Percentiles rank a stretch among this genome's conserved stretches.
Conservation (phyloP, 495 filamentous ascomycete genomes). For the Talaromyces trachyspermus region DNA sequence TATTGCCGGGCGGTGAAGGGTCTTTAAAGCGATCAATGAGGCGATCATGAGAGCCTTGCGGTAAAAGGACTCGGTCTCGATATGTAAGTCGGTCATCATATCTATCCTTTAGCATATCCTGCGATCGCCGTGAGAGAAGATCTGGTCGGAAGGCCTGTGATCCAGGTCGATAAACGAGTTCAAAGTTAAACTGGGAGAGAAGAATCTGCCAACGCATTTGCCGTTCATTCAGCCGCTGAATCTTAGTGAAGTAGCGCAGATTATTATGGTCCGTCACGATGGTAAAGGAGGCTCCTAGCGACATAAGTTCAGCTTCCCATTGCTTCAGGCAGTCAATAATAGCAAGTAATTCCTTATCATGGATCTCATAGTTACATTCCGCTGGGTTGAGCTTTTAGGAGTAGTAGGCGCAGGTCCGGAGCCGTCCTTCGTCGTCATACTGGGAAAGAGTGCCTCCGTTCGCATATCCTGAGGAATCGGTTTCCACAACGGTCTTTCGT, state of each 20-base stretch:
- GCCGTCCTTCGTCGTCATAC: conserved; percentile 12
- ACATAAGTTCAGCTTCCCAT: conserved; percentile 20
- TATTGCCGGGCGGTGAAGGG: too few relatives aligned
- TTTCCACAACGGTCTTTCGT: conserved; percentile 14
- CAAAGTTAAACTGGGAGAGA: conserved; percentile 12
- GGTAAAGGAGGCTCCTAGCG: conserved; percentile 12
- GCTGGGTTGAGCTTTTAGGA: conserved; percentile 16
- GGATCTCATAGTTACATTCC: conserved; percentile 22
- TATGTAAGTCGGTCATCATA: conserved; percentile 12
- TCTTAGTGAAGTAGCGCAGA: conserved; percentile 22
- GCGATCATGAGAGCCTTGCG: background rate
- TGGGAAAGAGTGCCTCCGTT: conserved; percentile 17
- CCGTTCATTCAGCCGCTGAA: conserved; percentile 12
- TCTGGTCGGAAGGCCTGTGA: background rate
- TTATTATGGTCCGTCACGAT: conserved; percentile 25
- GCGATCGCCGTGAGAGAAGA: background rate
- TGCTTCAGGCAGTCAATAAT: conserved; percentile 24
- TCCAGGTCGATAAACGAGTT: conserved; percentile 7
- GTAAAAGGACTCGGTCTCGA: conserved; percentile 1
- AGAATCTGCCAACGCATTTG: conserved; percentile 16
- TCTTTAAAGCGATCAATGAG: too few relatives aligned
- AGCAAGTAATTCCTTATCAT: conserved; percentile 30
- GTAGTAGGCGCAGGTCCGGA: conserved; percentile 20
- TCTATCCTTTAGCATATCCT: background rate
- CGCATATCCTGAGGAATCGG: conserved; percentile 16